phyloP scores from a whole-genome alignment of 2,329 filamentous ascomycete genomes.

The Penicillium corylophilum region DNA sequence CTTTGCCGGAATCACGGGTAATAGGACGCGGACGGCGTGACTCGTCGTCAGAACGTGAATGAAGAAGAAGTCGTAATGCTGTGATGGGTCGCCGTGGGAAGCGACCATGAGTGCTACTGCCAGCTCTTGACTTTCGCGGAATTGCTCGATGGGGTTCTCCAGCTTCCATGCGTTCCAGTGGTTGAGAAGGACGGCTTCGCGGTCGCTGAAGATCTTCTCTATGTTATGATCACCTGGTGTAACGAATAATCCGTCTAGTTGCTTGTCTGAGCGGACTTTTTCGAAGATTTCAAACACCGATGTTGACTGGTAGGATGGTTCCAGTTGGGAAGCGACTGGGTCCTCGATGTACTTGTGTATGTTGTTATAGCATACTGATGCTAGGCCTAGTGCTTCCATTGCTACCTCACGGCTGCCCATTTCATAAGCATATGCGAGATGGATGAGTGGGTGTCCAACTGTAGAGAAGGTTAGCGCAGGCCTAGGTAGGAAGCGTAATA shows the following conservation, averaged over 20 bases:
- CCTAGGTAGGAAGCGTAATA: not conserved
- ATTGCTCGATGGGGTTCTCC: conserved; percentile 67
- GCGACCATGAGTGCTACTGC: conserved; percentile 49
- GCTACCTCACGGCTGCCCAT: conserved; percentile 79
- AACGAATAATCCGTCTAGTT: conserved; percentile 67
- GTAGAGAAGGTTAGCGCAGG: conserved; percentile 26
- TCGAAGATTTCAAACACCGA: conserved; percentile 70
- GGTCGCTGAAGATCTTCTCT: conserved; percentile 63
- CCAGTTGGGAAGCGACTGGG: conserved; percentile 62
- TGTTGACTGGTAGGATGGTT: conserved; percentile 58
- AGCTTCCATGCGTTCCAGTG: conserved; percentile 91
- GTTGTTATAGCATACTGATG: conserved; percentile 58
- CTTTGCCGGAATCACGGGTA: conserved; percentile 71
- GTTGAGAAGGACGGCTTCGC: conserved; percentile 70
- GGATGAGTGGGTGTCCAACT: conserved; percentile 92
- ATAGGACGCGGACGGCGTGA: conserved; percentile 81
- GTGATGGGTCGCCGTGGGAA: conserved; percentile 25
- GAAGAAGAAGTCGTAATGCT: conserved; percentile 78
- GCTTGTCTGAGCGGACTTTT: conserved; percentile 66
- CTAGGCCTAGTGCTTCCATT: conserved; percentile 80
- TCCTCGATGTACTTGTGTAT: conserved; percentile 68
- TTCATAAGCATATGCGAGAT: conserved; percentile 91
- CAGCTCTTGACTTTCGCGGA: conserved; percentile 65
- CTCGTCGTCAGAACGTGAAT: conserved; percentile 80
- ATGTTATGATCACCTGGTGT: conserved; percentile 63